These are phyloP conservation scores for Lactifluus volemus DNA, from an alignment of 768 basidiomycete species.

Conservation along the genomic window DNA sequence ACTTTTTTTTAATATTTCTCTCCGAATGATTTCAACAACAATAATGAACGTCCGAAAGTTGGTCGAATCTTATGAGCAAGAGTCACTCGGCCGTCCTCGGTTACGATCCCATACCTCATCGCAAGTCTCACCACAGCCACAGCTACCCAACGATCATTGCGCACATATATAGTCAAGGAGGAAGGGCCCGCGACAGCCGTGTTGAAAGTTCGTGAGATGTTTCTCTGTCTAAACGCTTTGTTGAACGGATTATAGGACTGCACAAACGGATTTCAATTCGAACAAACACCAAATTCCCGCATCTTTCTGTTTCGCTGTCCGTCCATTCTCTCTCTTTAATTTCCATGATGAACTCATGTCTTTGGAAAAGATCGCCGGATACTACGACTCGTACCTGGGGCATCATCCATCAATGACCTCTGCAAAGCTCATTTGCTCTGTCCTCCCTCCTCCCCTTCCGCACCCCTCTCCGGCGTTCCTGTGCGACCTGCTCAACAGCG, in stretches of 20 bases:
- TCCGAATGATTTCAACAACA: not conserved
- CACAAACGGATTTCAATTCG: constrained; percentile 3
- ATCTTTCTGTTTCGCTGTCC: constrained; percentile 6
- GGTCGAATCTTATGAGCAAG: constrained; percentile 12
- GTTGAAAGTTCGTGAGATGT: not conserved
- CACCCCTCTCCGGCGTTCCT: not conserved
- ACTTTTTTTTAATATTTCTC: too few species aligned
- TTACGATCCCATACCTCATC: not conserved
- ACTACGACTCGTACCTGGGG: not conserved
- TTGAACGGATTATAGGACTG: constrained; percentile 1
- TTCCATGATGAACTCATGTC: not conserved
- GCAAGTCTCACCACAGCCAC: too few species aligned
- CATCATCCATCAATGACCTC: not conserved
- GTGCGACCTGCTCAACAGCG: not conserved
- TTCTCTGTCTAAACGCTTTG: not conserved
- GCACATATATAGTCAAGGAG: constrained; percentile 1
- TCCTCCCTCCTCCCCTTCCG: not conserved
- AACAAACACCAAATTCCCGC: not conserved
- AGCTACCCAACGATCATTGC: not conserved
- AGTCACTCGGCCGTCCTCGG: not conserved
- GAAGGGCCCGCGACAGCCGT: not conserved
- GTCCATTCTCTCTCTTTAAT: not conserved
- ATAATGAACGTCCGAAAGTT: constrained; percentile 15
- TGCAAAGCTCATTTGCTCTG: not conserved
- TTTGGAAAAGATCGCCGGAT: constrained; percentile 1